Percentiles rank a stretch among this genome's conserved stretches.
These are phyloP conservation scores for Rhodotorula paludigena DNA, from an alignment of 768 basidiomycete genomes.

Conservation along the genomic window DNA sequence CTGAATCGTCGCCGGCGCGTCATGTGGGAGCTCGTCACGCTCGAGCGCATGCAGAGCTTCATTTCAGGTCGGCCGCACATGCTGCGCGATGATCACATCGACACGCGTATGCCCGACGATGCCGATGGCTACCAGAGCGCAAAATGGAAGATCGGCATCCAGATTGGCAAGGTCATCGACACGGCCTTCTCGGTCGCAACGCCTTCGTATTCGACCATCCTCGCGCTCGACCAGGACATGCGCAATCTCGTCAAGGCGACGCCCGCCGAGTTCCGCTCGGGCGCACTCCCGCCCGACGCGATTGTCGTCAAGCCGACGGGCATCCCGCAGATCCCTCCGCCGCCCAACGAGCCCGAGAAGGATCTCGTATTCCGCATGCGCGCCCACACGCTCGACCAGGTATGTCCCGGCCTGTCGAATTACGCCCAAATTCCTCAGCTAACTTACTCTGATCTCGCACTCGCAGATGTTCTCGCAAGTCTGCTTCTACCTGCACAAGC, in stretches of 20 bases:
- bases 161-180: slow-evolving; percentile 30
- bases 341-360: not conserved
- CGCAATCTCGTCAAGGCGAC: slow-evolving; percentile 23
- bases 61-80: slow-evolving; percentile 27
- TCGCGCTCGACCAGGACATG: slow-evolving; percentile 28
- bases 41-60: slow-evolving; percentile 27
- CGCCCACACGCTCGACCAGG: slow-evolving; percentile 21
- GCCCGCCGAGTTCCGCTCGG: slow-evolving; percentile 8
- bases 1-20: slow-evolving; percentile 14
- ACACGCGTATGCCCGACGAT: slow-evolving; percentile 18
- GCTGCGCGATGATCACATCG: slow-evolving; percentile 13
- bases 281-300: slow-evolving; percentile 10
- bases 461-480: slow-evolving; percentile 31
- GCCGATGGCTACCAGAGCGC: slow-evolving; percentile 8
- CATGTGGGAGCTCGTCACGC: slow-evolving; percentile 28
- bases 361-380: not conserved
- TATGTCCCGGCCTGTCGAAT: no score
- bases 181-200: slow-evolving; percentile 20
- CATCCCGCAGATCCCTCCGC: slow-evolving; percentile 4
- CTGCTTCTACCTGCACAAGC: slow-evolving; percentile 32
- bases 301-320: slow-evolving; percentile 16
- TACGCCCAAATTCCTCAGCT: no score
- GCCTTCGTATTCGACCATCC: slow-evolving; percentile 29
- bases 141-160: slow-evolving; percentile 29
- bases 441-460: no score